These are phyloP conservation scores for Royoungia palumana DNA, from an alignment of 768 basidiomycete species.

Conservation along the genomic window DNA sequence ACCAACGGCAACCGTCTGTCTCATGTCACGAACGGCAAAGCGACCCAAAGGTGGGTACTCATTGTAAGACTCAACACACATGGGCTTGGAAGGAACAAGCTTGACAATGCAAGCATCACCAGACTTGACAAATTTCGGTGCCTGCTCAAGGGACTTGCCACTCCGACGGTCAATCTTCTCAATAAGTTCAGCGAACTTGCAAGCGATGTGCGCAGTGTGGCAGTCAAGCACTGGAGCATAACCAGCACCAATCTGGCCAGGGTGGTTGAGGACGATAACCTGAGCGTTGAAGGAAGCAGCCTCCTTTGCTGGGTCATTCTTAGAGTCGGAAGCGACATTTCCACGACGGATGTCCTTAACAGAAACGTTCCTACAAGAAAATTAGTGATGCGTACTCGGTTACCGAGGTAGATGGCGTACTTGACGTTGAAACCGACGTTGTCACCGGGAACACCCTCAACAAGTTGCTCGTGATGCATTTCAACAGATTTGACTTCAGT, in stretches of 20 bases:
- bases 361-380: conserved; percentile 82
- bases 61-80: conserved; percentile 91
- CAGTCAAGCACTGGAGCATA: conserved; percentile 99
- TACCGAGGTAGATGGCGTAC: conserved; percentile 38
- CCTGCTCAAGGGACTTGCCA: conserved; percentile 85
- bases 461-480: conserved; percentile 99
- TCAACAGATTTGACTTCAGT: conserved; percentile 99
- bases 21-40: conserved; percentile 99
- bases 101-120: conserved; percentile 99
- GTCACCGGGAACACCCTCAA: conserved; percentile 93
- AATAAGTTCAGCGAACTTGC: conserved; percentile 97
- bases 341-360: conserved; percentile 99
- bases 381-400: conserved; percentile 4
- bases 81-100: conserved; percentile 93
- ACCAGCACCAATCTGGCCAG: conserved; percentile 98
- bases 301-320: conserved; percentile 99
- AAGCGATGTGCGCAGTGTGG: conserved; percentile 99
- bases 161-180: conserved; percentile 99
- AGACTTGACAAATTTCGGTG: conserved; percentile 98
- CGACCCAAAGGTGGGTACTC: conserved; percentile 99
- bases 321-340: conserved; percentile 98
- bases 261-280: conserved; percentile 99
- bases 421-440: conserved; percentile 99
- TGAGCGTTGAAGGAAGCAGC: conserved; percentile 99
- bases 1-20: conserved; percentile 98